A percentile compares a stretch with the other conserved stretches of the same genome.
Evolutionary conservation across 345 rosid species (phyloP).

Genomic region (Citrus trifoliata): DNA sequence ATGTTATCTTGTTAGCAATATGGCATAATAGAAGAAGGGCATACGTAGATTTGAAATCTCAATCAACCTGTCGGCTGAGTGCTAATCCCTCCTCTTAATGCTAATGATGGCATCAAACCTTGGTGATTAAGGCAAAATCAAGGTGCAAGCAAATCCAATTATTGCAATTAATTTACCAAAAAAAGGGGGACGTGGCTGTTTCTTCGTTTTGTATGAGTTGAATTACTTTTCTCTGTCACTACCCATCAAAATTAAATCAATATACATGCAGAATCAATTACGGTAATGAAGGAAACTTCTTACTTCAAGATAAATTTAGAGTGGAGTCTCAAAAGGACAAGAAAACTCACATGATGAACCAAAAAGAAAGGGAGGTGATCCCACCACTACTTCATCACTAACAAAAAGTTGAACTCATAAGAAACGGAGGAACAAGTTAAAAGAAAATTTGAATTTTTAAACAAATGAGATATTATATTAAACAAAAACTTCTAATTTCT

Average conservation of each 20-base stretch:
- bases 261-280: background rate
- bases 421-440: background rate
- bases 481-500: background rate
- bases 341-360: background rate
- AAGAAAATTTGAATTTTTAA: background rate
- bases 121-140: background rate
- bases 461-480: background rate
- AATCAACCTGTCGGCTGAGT: conserved; percentile 11
- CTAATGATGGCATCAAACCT: background rate
- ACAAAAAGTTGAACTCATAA: background rate
- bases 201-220: background rate
- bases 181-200: background rate
- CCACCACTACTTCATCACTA: background rate
- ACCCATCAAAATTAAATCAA: background rate
- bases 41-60: background rate
- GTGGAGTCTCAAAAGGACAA: background rate
- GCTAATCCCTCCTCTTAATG: background rate
- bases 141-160: background rate
- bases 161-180: background rate
- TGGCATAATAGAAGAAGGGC: background rate
- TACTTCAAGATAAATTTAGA: background rate
- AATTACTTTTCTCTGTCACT: background rate
- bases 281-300: background rate
- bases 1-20: background rate
- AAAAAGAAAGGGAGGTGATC: background rate